Percentiles rank a stretch among this genome's conserved stretches.
These are phyloP conservation scores for Cercophora scortea DNA, from an alignment of 495 filamentous ascomycete species.

Conservation along the genomic window DNA sequence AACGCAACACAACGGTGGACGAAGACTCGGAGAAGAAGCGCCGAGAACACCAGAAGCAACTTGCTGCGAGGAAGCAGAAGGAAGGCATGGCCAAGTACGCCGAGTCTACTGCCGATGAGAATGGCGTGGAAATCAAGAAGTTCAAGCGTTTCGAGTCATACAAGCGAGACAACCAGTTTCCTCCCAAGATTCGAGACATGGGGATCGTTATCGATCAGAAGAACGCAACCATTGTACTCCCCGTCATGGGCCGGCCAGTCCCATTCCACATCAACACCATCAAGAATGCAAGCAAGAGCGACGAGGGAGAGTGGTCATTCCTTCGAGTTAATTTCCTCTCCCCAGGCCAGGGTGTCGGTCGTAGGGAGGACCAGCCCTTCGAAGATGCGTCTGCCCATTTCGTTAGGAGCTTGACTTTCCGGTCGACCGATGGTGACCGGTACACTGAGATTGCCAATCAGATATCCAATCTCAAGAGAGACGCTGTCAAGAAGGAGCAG, in stretches of 20 bases:
- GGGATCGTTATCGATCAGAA: slow-evolving; percentile 85
- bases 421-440: slow-evolving; percentile 78
- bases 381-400: slow-evolving; percentile 96
- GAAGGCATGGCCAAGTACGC: slow-evolving; percentile 79
- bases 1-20: slow-evolving; percentile 74
- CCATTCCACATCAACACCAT: slow-evolving; percentile 99
- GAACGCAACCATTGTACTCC: slow-evolving; percentile 81
- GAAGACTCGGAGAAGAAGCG: slow-evolving; percentile 85
- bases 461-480: slow-evolving; percentile 91
- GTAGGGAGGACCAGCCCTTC: slow-evolving; percentile 98
- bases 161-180: slow-evolving; percentile 95
- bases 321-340: slow-evolving; percentile 96
- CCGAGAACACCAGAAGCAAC: slow-evolving; percentile 86
- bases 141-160: slow-evolving; percentile 99
- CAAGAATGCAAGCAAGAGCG: slow-evolving; percentile 93
- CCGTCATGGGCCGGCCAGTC: slow-evolving; percentile 95
- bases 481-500: slow-evolving; percentile 80
- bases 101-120: slow-evolving; percentile 70
- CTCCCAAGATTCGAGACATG: slow-evolving; percentile 70
- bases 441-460: slow-evolving; percentile 82
- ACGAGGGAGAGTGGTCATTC: slow-evolving; percentile 89
- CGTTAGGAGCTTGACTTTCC: slow-evolving; percentile 86
- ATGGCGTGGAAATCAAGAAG: slow-evolving; percentile 87
- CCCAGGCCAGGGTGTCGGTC: slow-evolving; percentile 92
- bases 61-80: slow-evolving; percentile 79